phyloP scores from a whole-genome alignment of 768 basidiomycete genomes.

The Termitomyces titanicus region DNA sequence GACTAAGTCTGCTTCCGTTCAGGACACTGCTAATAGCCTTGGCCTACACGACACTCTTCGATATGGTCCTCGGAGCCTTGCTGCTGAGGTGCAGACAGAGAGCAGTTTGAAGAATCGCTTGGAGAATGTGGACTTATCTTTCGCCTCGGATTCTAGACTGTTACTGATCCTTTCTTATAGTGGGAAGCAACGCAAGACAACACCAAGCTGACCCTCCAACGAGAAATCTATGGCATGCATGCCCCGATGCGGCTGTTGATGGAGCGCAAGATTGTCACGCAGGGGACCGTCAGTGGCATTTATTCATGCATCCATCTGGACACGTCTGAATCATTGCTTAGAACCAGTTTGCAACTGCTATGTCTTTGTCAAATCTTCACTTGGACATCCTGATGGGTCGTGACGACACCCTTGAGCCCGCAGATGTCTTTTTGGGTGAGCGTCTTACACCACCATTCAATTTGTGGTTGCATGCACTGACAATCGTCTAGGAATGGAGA shows the following conservation, averaged over 20 bases:
- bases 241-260: slow-evolving; percentile 87
- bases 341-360: slow-evolving; percentile 64
- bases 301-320: background rate
- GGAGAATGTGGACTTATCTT: slow-evolving; percentile 56
- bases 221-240: slow-evolving; percentile 82
- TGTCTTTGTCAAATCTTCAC: slow-evolving; percentile 73
- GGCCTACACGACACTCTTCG: slow-evolving; percentile 88
- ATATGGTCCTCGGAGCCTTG: slow-evolving; percentile 81
- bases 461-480: background rate
- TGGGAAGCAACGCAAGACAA: slow-evolving; percentile 95
- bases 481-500: slow-evolving; percentile 47
- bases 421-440: slow-evolving; percentile 79
- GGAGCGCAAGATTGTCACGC: slow-evolving; percentile 85
- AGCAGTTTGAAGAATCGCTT: slow-evolving; percentile 66
- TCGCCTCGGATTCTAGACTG: background rate
- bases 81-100: slow-evolving; percentile 64
- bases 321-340: slow-evolving; percentile 22
- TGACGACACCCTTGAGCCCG: slow-evolving; percentile 77
- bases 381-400: slow-evolving; percentile 93
- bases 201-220: slow-evolving; percentile 77
- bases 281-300: slow-evolving; percentile 44
- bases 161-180: slow-evolving; percentile 35
- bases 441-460: background rate
- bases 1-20: slow-evolving; percentile 59
- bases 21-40: slow-evolving; percentile 66